These are phyloP conservation scores for Leucoagaricus sp. DNA, from an alignment of 1,284 basidiomycete genomes.

Conservation along the genomic window DNA sequence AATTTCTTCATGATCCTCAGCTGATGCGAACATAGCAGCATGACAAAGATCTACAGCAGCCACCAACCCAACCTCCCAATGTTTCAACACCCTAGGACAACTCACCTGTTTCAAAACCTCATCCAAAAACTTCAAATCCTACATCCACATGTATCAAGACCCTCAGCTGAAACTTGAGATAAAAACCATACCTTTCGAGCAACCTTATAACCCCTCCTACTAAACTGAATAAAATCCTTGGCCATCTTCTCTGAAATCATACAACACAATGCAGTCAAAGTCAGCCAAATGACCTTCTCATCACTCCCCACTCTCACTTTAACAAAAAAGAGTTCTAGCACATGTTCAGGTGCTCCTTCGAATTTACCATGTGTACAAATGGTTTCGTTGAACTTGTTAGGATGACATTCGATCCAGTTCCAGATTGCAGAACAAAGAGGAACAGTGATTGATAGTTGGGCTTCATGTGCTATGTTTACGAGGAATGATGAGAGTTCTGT, in stretches of 20 bases:
- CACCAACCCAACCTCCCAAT: conserved; percentile 66
- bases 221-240: conserved; percentile 46
- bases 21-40: conserved; percentile 71
- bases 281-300: conserved; percentile 74
- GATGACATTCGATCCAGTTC: conserved; percentile 90
- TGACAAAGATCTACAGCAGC: conserved; percentile 84
- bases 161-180: neutral
- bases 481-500: conserved; percentile 82
- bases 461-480: conserved; percentile 80
- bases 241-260: conserved; percentile 76
- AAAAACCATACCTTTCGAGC: conserved; percentile 10
- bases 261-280: conserved; percentile 76
- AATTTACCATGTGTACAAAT: conserved; percentile 64
- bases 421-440: conserved; percentile 83
- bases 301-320: conserved; percentile 52
- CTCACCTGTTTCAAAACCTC: conserved; percentile 55
- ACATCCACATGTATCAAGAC: neutral
- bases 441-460: conserved; percentile 72
- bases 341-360: conserved; percentile 80
- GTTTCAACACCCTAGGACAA: conserved; percentile 42
- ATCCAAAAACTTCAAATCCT: conserved; percentile 60
- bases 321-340: conserved; percentile 78
- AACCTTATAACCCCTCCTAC: conserved; percentile 16
- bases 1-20: conserved; percentile 55
- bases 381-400: conserved; percentile 78